Percentiles rank a stretch among this genome's conserved stretches.
Conservation (phyloP, 495 filamentous ascomycete species). For the Neurospora sp. region DNA sequence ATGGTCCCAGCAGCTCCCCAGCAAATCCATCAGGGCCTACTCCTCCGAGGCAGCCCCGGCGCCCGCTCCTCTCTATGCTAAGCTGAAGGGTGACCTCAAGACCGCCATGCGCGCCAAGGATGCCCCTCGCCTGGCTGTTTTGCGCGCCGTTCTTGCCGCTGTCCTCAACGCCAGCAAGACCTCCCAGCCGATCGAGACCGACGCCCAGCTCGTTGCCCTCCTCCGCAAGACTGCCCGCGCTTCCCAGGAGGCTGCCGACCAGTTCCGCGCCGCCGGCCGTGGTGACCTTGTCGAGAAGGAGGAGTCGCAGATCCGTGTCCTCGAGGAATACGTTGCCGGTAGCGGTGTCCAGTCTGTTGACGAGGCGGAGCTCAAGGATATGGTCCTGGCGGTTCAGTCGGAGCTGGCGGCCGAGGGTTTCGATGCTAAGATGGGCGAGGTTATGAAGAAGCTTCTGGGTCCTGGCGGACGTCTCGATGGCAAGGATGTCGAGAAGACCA, state of each 20-base stretch:
- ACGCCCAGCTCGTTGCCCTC: conserved; percentile 45
- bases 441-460: conserved; percentile 28
- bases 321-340: conserved; percentile 37
- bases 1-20: not conserved
- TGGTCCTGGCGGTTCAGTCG: conserved; percentile 29
- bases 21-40: conserved; percentile 18
- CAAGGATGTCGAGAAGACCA: conserved; percentile 26
- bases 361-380: conserved; percentile 28
- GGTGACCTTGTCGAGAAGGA: conserved; percentile 48
- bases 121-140: conserved; percentile 40
- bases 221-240: conserved; percentile 35
- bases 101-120: conserved; percentile 51
- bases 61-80: conserved; percentile 33
- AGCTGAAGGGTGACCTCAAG: conserved; percentile 48
- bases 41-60: conserved; percentile 26
- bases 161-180: conserved; percentile 50
- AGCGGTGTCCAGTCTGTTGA: conserved; percentile 33
- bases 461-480: conserved; percentile 29
- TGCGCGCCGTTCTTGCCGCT: conserved; percentile 43
- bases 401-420: conserved; percentile 20
- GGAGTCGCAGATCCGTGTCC: conserved; percentile 33
- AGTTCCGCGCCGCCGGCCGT: conserved; percentile 40
- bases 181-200: conserved; percentile 40
- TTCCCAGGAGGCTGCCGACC: conserved; percentile 31
- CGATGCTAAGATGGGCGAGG: conserved; percentile 16